These are phyloP conservation scores for Citrus sinensis DNA, from an alignment of 345 rosid genomes.

Conservation along the genomic window DVS_A1.0 CM039163.1:16388001-16388500, in stretches of 20 bases:
- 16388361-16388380: background rate
- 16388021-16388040: conserved; percentile 96
- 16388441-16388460: too few species aligned
- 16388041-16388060: conserved; percentile 63
- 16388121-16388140: conserved; percentile 4
- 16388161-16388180: background rate
- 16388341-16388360: conserved; percentile 32
- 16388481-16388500: background rate
- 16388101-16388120: conserved; percentile 54
- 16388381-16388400: background rate
- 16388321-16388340: conserved; percentile 42
- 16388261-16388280: conserved; percentile 88
- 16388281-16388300: conserved; percentile 83
- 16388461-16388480: background rate
- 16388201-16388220: background rate
- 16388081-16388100: conserved; percentile 77
- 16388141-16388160: background rate
- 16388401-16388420: background rate
- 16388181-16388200: background rate
- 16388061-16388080: conserved; percentile 50
- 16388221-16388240: background rate
- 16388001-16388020: background rate
- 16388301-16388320: conserved; percentile 61
- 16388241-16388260: background rate
- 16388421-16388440: background rate